A percentile compares a stretch with the other conserved stretches of the same genome.
phyloP scores from a whole-genome alignment of 1,284 basidiomycete species.

The Thelephora terrestris region DNA sequence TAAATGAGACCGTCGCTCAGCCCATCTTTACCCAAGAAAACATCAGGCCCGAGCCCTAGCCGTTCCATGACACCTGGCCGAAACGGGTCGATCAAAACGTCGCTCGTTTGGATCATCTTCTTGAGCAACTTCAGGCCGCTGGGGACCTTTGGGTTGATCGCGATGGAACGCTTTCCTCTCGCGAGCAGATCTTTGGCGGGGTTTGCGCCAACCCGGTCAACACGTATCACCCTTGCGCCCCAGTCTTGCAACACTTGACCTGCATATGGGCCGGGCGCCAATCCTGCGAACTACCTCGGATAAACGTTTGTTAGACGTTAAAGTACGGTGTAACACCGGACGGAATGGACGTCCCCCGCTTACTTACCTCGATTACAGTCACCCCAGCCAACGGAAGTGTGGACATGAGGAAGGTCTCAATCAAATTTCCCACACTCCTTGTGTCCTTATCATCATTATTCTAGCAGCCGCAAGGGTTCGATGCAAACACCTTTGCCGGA shows the following conservation, averaged over 20 bases:
- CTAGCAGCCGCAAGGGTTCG: too few species aligned
- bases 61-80: conserved; percentile 76
- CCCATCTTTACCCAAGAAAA: conserved; percentile 51
- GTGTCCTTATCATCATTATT: too few species aligned
- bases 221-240: conserved; percentile 68
- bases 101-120: conserved; percentile 54
- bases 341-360: too few species aligned
- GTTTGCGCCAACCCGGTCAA: conserved; percentile 38
- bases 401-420: neutral
- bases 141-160: conserved; percentile 46
- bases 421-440: too few species aligned
- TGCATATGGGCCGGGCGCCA: conserved; percentile 75
- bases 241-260: conserved; percentile 77
- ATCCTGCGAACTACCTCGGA: conserved; percentile 60
- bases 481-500: too few species aligned
- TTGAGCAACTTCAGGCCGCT: conserved; percentile 51
- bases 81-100: conserved; percentile 78
- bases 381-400: conserved; percentile 33
- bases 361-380: conserved; percentile 46
- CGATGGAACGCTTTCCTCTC: conserved; percentile 66
- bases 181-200: conserved; percentile 43
- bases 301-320: neutral
- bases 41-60: conserved; percentile 66
- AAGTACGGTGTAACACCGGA: neutral
- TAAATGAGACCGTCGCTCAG: conserved; percentile 53